These are phyloP conservation scores for Coemansia sp. DNA, from an alignment of 192 early-diverging fungal species.

Conservation along the genomic window DNA sequence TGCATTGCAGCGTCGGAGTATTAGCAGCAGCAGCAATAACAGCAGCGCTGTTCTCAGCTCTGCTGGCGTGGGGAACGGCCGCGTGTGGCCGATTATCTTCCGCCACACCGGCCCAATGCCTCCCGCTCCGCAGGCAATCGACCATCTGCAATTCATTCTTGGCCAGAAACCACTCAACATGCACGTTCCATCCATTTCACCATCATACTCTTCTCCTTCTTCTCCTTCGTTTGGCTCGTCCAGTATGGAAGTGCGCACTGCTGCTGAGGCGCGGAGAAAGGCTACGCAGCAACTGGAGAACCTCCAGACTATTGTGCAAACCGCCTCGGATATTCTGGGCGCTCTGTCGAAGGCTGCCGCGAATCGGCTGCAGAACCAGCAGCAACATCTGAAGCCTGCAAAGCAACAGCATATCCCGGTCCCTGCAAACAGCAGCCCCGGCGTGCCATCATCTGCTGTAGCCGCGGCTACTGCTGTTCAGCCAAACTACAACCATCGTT, in stretches of 20 bases:
- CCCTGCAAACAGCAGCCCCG: too few relatives aligned
- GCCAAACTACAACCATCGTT: not conserved
- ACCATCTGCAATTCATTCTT: constrained; percentile 24
- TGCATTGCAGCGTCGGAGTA: not conserved
- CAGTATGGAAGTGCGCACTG: constrained; percentile 11
- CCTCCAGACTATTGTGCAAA: constrained; percentile 14
- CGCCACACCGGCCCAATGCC: constrained; percentile 14
- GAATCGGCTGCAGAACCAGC: not conserved
- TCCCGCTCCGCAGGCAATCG: constrained; percentile 16
- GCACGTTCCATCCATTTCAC: not conserved
- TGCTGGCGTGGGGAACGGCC: not conserved
- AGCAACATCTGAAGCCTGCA: not conserved
- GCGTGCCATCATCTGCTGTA: not conserved
- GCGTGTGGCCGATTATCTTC: constrained; percentile 5
- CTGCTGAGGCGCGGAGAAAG: constrained; percentile 12
- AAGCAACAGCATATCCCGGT: not conserved
- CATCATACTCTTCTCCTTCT: not conserved
- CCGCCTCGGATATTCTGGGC: constrained; percentile 10
- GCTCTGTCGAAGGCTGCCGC: constrained; percentile 3
- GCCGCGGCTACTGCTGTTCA: not conserved
- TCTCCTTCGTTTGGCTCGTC: not conserved
- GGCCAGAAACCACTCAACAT: constrained; percentile 18
- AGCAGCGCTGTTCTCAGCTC: not conserved
- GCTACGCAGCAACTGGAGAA: constrained; percentile 14
- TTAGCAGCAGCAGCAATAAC: constrained; percentile 17